These are phyloP conservation scores for Phytophthora hibernalis DNA, from an alignment of 352 stramenopile species.

Conservation along the genomic window DNA sequence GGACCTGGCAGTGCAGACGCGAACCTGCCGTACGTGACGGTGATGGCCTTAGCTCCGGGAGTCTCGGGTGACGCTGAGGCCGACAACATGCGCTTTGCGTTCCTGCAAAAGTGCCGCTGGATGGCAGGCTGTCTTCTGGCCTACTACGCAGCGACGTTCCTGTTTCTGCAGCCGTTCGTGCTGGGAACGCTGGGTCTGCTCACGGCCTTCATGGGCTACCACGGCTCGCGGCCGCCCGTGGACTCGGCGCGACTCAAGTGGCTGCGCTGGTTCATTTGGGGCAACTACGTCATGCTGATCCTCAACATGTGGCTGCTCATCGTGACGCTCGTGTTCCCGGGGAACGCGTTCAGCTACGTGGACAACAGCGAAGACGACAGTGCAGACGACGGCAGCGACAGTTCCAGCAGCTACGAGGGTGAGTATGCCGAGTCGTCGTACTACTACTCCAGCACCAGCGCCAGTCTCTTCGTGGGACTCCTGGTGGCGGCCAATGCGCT, in stretches of 20 bases:
- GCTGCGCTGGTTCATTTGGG: slow-evolving; percentile 70
- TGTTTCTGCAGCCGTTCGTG: slow-evolving; percentile 81
- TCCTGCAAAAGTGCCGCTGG: slow-evolving; percentile 69
- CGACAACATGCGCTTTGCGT: slow-evolving; percentile 60
- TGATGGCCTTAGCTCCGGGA: slow-evolving; percentile 40
- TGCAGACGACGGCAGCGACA: slow-evolving; percentile 4
- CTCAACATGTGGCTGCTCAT: slow-evolving; percentile 74
- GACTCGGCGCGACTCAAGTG: slow-evolving; percentile 70
- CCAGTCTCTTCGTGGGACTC: slow-evolving; percentile 56
- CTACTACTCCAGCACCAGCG: slow-evolving; percentile 49
- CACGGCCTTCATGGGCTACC: slow-evolving; percentile 73
- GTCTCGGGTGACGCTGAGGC: slow-evolving; percentile 29
- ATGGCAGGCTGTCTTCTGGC: slow-evolving; percentile 64
- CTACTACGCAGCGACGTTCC: slow-evolving; percentile 74
- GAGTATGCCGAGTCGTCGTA: slow-evolving; percentile 33
- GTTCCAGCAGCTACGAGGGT: slow-evolving; percentile 30
- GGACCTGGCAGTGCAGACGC: slow-evolving; percentile 16
- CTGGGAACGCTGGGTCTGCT: slow-evolving; percentile 63
- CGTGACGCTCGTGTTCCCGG: slow-evolving; percentile 54
- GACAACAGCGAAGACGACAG: slow-evolving; percentile 17
- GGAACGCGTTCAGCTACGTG: slow-evolving; percentile 22
- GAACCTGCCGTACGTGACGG: slow-evolving; percentile 44
- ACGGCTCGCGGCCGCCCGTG: slow-evolving; percentile 64
- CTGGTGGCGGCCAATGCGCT: slow-evolving; percentile 63
- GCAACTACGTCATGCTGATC: slow-evolving; percentile 75